Evolutionary conservation across 2,329 filamentous ascomycete genomes (phyloP).

Genomic region (Fusarium fujikuroi): DNA sequence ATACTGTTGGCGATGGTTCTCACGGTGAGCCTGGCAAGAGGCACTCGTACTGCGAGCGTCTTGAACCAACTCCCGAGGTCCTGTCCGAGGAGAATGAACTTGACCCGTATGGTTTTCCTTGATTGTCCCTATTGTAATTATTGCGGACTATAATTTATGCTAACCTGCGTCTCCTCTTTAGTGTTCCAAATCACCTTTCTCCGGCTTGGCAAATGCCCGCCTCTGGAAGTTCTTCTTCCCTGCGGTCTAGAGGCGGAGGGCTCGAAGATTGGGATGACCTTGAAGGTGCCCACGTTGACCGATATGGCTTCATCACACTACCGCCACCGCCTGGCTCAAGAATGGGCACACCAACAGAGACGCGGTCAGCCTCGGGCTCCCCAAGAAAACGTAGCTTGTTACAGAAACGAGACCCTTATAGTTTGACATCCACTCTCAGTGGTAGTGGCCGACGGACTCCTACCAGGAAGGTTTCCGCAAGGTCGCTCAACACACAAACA

Average conservation of each 20-base stretch:
- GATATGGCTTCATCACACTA: conserved; percentile 73
- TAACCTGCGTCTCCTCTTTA: conserved; percentile 43
- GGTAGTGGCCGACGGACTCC: conserved; percentile 56
- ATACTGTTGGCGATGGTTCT: conserved; percentile 65
- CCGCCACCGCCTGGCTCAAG: conserved; percentile 57
- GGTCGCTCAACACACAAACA: conserved; percentile 67
- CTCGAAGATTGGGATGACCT: conserved; percentile 76
- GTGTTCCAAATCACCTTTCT: conserved; percentile 46
- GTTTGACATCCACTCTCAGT: conserved; percentile 54
- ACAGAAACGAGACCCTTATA: conserved; percentile 49
- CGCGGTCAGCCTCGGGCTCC: conserved; percentile 56
- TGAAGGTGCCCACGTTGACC: conserved; percentile 69
- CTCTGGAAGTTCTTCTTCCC: conserved; percentile 58
- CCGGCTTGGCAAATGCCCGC: conserved; percentile 51
- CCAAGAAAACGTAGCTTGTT: conserved; percentile 59
- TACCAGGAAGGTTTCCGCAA: conserved; percentile 65
- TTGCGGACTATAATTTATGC: conserved; percentile 43
- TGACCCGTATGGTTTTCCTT: conserved; percentile 68
- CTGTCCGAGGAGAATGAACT: conserved; percentile 63
- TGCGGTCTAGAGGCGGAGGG: conserved; percentile 60
- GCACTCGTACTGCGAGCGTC: conserved; percentile 59
- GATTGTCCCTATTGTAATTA: conserved; percentile 42
- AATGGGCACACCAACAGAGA: conserved; percentile 54
- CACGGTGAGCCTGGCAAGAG: conserved; percentile 63
- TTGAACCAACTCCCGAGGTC: conserved; percentile 62